Conservation (phyloP, 2,329 filamentous ascomycete species). For the Apiospora arundinis region DNA sequence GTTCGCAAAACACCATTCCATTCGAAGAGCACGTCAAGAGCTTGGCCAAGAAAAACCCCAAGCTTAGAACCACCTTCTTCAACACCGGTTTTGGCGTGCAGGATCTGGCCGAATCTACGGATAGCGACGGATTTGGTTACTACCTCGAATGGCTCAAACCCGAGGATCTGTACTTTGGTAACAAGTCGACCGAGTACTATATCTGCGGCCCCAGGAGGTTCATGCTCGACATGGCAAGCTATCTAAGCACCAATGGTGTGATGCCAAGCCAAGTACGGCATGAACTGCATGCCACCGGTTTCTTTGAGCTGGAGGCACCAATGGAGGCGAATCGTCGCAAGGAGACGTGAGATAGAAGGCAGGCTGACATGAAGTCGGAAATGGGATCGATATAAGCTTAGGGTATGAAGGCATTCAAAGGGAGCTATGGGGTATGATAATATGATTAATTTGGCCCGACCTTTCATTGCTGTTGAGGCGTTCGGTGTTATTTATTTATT, state of each 20-base stretch:
- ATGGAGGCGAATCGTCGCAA: slow-evolving; percentile 8
- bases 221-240: slow-evolving; percentile 57
- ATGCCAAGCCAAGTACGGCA: slow-evolving; percentile 22
- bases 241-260: slow-evolving; percentile 49
- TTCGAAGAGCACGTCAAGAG: slow-evolving; percentile 60
- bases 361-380: neutral
- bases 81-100: slow-evolving; percentile 53
- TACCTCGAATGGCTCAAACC: slow-evolving; percentile 53
- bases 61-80: slow-evolving; percentile 54
- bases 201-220: slow-evolving; percentile 62
- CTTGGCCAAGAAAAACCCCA: slow-evolving; percentile 45
- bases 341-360: neutral
- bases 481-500: neutral
- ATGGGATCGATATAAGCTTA: neutral
- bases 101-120: slow-evolving; percentile 51
- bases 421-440: neutral
- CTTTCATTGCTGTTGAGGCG: neutral
- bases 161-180: slow-evolving; percentile 52
- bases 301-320: slow-evolving; percentile 24
- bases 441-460: neutral
- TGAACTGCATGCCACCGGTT: slow-evolving; percentile 25
- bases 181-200: slow-evolving; percentile 57
- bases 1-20: slow-evolving; percentile 56
- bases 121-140: slow-evolving; percentile 52
- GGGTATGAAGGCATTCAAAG: neutral